phyloP scores from a whole-genome alignment of 2,329 filamentous ascomycete genomes.

The Fusarium equiseti region DNA sequence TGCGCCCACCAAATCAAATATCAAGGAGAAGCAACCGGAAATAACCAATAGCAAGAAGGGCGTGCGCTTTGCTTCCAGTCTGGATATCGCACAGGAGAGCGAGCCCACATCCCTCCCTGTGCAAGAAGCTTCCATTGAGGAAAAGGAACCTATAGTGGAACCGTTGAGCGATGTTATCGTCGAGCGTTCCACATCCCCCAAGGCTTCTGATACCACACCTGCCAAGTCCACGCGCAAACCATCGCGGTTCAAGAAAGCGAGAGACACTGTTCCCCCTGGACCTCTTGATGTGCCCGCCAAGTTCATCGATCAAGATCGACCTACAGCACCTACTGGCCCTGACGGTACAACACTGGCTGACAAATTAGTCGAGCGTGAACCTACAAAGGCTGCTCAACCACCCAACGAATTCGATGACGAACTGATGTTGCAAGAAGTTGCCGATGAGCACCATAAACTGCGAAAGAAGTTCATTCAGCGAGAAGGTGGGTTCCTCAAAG shows the following conservation, averaged over 20 bases:
- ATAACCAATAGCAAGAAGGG: constrained; percentile 67
- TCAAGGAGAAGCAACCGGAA: constrained; percentile 48
- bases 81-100: constrained; percentile 74
- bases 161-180: constrained; percentile 65
- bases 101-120: constrained; percentile 35
- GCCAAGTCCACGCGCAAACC: constrained; percentile 55
- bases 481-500: constrained; percentile 83
- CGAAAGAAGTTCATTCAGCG: constrained; percentile 86
- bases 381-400: constrained; percentile 45
- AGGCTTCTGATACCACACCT: constrained; percentile 47
- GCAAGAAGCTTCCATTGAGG: constrained; percentile 26
- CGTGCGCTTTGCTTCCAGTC: constrained; percentile 81
- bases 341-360: constrained; percentile 69
- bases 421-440: constrained; percentile 81
- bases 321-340: constrained; percentile 61
- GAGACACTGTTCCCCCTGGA: constrained; percentile 52
- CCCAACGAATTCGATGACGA: constrained; percentile 76
- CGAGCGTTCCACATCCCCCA: constrained; percentile 56
- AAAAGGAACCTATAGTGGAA: constrained; percentile 55
- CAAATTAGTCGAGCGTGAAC: constrained; percentile 67
- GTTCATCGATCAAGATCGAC: constrained; percentile 55
- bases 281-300: constrained; percentile 59
- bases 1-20: constrained; percentile 50
- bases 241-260: constrained; percentile 66
- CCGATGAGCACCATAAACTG: constrained; percentile 83